Conservation (phyloP, 257 asterid species). For the Gentiana dahurica region DNA sequence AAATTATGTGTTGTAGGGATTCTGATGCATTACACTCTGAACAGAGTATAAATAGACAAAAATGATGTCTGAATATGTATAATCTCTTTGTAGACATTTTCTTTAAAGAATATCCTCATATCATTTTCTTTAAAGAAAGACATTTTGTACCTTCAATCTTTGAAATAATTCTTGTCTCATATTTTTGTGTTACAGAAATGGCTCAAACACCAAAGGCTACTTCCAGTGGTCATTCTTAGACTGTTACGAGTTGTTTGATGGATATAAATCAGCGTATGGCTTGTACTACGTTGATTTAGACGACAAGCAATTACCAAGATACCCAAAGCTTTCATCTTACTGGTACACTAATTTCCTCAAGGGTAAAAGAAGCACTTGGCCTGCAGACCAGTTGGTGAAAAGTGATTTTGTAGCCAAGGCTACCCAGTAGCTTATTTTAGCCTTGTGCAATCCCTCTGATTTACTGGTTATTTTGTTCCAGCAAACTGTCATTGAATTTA, state of each 20-base stretch:
- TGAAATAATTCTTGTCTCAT: not conserved
- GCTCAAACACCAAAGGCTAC: slow-evolving; percentile 45
- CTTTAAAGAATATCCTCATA: not conserved
- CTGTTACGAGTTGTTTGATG: slow-evolving; percentile 38
- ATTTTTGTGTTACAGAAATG: slow-evolving; percentile 28
- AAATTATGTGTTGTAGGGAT: too few relatives aligned
- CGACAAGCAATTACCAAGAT: slow-evolving; percentile 28
- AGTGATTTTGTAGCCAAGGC: not conserved
- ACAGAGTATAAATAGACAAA: not conserved
- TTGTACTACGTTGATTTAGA: slow-evolving; percentile 50
- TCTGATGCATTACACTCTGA: too few relatives aligned
- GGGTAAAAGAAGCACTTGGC: slow-evolving; percentile 18
- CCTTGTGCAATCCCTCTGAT: too few relatives aligned
- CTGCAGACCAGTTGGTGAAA: slow-evolving; percentile 3
- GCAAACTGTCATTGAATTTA: too few relatives aligned
- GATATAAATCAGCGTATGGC: slow-evolving; percentile 26
- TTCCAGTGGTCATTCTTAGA: slow-evolving; percentile 53
- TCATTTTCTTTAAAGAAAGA: not conserved
- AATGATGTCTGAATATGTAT: not conserved
- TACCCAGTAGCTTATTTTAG: not conserved
- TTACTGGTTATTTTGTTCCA: too few relatives aligned
- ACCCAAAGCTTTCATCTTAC: slow-evolving; percentile 35
- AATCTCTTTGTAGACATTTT: not conserved
- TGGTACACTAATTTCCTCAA: slow-evolving; percentile 43
- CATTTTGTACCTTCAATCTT: not conserved